phyloP scores from a whole-genome alignment of 148 eudicot genomes.

The Polygonum maritimum region DNA sequence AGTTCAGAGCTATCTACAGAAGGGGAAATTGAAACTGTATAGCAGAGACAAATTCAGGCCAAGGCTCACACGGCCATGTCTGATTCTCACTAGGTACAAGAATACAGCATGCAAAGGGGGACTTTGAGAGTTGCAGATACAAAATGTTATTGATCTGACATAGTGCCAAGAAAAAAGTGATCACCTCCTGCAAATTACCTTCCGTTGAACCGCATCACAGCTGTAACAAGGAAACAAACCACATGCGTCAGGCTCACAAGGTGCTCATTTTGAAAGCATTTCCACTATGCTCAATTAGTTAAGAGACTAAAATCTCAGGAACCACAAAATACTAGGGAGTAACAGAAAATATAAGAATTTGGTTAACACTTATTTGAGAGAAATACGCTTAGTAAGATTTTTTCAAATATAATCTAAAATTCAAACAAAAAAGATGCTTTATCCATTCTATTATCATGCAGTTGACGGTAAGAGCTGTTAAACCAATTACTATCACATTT shows the following conservation, averaged over 20 bases:
- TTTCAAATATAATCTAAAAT: too few species aligned
- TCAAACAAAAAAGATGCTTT: too few species aligned
- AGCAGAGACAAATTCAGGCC: not conserved
- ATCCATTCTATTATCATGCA: not conserved
- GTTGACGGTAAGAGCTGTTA: not conserved
- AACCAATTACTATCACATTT: not conserved
- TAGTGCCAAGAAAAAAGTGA: not conserved
- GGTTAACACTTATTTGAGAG: too few species aligned
- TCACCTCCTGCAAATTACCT: not conserved
- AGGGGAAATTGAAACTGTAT: not conserved
- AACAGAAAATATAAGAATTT: too few species aligned
- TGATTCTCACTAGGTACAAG: not conserved
- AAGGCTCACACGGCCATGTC: not conserved
- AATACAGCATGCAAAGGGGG: slow-evolving; percentile 1
- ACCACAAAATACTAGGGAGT: too few species aligned
- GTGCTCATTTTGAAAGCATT: not conserved
- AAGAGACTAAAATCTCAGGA: too few species aligned
- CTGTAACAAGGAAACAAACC: not conserved
- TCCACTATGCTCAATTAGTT: not conserved
- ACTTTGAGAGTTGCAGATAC: not conserved
- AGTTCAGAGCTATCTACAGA: not conserved
- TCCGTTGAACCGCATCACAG: not conserved
- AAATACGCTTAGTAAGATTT: too few species aligned
- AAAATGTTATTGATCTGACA: slow-evolving; percentile 3
- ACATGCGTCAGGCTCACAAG: not conserved